Percentiles rank a stretch among this genome's conserved stretches.
Conservation (phyloP, 345 rosid genomes). For the Leavenworthia alabamica region DNA sequence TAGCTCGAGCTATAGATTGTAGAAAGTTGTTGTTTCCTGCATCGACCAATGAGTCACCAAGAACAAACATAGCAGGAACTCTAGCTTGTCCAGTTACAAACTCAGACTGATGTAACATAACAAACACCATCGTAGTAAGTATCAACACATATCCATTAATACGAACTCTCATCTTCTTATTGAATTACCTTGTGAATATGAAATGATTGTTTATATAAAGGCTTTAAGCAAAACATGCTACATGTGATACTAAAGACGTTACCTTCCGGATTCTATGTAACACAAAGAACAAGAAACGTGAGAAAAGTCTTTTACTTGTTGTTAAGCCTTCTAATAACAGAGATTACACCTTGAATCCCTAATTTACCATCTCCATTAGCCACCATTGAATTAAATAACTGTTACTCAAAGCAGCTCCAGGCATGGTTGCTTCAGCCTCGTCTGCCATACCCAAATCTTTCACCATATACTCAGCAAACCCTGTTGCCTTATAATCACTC, state of each 20-base stretch:
- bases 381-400: conserved; percentile 71
- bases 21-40: conserved; percentile 78
- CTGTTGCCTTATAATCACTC: conserved; percentile 64
- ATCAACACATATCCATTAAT: conserved; percentile 7
- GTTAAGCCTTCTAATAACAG: conserved; percentile 68
- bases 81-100: conserved; percentile 30
- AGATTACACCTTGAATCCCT: conserved; percentile 65
- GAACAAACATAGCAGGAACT: conserved; percentile 71
- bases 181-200: background rate
- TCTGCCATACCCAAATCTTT: conserved; percentile 92
- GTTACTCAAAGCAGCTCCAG: conserved; percentile 74
- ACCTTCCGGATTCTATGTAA: too few species aligned
- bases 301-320: background rate
- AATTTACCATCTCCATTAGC: conserved; percentile 70
- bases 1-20: conserved; percentile 52
- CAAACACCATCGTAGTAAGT: background rate
- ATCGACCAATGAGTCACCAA: conserved; percentile 83
- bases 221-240: background rate
- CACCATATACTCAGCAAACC: conserved; percentile 68
- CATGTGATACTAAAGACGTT: conserved; percentile 23
- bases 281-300: background rate
- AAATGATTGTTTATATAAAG: conserved; percentile 3
- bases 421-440: conserved; percentile 50
- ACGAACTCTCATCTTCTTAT: conserved; percentile 6
- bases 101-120: conserved; percentile 23